phyloP scores from a whole-genome alignment of 495 filamentous ascomycete species.

The Annulohypoxylon maeteangense region DNA sequence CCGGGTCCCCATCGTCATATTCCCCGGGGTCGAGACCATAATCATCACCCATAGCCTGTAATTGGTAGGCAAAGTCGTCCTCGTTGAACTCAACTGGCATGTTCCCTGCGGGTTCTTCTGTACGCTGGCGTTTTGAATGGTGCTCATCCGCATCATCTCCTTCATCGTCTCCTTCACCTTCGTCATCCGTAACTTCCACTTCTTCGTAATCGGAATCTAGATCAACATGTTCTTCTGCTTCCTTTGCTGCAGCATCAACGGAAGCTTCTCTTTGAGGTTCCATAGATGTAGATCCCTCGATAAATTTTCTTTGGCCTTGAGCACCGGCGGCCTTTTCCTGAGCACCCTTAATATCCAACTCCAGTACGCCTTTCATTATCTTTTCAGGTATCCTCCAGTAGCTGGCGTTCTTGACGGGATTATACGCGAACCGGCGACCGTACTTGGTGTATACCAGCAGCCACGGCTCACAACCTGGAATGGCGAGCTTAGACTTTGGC shows the following conservation, averaged over 20 bases:
- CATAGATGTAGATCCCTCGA: constrained; percentile 2
- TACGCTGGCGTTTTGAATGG: constrained; percentile 73
- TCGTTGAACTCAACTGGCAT: constrained; percentile 87
- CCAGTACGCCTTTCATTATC: constrained; percentile 80
- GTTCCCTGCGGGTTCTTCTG: constrained; percentile 64
- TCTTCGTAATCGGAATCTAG: constrained; percentile 81
- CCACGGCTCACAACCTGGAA: constrained; percentile 90
- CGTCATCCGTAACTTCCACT: constrained; percentile 84
- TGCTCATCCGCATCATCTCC: constrained; percentile 60
- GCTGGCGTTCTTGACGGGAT: constrained; percentile 81
- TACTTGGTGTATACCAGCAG: constrained; percentile 90
- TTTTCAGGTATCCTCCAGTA: constrained; percentile 92
- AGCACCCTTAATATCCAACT: constrained; percentile 70
- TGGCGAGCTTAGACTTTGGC: constrained; percentile 79
- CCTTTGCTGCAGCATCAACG: constrained; percentile 31
- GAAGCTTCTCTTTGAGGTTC: constrained; percentile 8
- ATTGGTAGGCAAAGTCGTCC: constrained; percentile 92
- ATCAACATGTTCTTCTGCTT: constrained; percentile 49
- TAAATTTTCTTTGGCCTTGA: constrained; percentile 24
- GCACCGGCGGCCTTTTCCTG: constrained; percentile 58
- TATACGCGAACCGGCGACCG: constrained; percentile 88
- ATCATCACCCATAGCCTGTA: constrained; percentile 85
- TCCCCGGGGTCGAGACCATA: constrained; percentile 71
- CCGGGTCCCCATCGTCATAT: constrained; percentile 72
- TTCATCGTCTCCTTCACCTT: constrained; percentile 53